Evolutionary conservation across 2,329 filamentous ascomycete genomes (phyloP).

Genomic region (Aciculosporium take): DNA sequence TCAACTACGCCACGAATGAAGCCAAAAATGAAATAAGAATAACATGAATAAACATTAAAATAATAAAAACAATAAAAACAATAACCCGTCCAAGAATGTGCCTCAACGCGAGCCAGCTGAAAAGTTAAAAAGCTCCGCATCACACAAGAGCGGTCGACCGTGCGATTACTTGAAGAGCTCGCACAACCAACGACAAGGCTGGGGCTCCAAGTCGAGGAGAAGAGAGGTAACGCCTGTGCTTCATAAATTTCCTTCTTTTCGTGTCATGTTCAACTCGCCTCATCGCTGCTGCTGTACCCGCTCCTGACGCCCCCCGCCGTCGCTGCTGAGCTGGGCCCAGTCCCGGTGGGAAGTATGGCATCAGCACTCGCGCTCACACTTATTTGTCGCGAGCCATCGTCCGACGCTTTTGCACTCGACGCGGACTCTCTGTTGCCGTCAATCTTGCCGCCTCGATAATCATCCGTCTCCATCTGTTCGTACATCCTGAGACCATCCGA

Average conservation of each 20-base stretch:
- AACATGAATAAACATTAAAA: no score
- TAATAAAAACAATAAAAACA: not conserved
- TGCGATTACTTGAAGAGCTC: no score
- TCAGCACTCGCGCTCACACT: slow-evolving; percentile 20
- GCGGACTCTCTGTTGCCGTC: slow-evolving; percentile 11
- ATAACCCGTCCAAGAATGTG: no score
- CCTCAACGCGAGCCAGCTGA: no score
- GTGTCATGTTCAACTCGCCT: slow-evolving; percentile 1
- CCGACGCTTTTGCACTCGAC: slow-evolving; percentile 19
- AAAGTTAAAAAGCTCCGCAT: no score
- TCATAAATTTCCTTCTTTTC: not conserved
- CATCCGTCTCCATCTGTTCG: slow-evolving; percentile 8
- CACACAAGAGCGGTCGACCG: no score
- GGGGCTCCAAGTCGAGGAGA: no score
- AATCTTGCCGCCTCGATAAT: not conserved
- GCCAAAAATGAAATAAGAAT: not conserved
- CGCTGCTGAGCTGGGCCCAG: slow-evolving; percentile 23
- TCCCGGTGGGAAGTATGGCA: slow-evolving; percentile 11
- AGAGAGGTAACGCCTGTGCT: not conserved
- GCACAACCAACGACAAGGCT: not conserved
- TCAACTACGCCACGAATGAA: no score
- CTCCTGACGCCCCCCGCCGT: slow-evolving; percentile 27
- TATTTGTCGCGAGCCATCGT: slow-evolving; percentile 16
- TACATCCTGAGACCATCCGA: slow-evolving; percentile 15
- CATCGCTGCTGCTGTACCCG: slow-evolving; percentile 19